These are phyloP conservation scores for Orobanche coerulescens DNA, from an alignment of 257 asterid species.

Conservation along the genomic window DNA sequence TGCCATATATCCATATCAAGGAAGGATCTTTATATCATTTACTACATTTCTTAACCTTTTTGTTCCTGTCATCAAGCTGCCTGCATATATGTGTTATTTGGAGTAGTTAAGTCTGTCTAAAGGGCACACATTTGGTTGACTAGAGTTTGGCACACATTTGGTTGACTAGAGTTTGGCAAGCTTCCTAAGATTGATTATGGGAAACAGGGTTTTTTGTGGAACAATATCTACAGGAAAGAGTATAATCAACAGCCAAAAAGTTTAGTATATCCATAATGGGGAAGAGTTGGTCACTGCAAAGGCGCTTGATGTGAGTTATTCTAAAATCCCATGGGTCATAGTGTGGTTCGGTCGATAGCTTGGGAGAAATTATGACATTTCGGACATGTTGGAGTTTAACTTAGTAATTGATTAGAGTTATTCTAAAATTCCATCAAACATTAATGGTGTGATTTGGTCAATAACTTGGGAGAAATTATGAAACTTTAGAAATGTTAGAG, in stretches of 20 bases:
- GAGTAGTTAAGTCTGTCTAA: background rate
- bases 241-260: background rate
- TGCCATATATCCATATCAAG: background rate
- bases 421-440: background rate
- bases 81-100: background rate
- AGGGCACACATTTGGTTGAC: background rate
- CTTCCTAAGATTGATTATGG: background rate
- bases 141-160: background rate
- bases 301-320: background rate
- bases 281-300: background rate
- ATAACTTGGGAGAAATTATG: background rate
- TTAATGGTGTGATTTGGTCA: background rate
- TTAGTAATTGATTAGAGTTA: background rate
- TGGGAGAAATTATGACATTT: background rate
- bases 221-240: background rate
- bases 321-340: background rate
- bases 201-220: background rate
- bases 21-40: background rate
- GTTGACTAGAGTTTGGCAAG: background rate
- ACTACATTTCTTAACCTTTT: background rate
- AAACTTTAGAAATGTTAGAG: background rate
- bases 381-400: background rate
- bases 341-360: background rate
- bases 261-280: background rate
- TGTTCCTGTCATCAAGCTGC: background rate